These are phyloP conservation scores for Paraglomus brasilianum DNA, from an alignment of 192 early-diverging fungal genomes.

Conservation along the genomic window DNA sequence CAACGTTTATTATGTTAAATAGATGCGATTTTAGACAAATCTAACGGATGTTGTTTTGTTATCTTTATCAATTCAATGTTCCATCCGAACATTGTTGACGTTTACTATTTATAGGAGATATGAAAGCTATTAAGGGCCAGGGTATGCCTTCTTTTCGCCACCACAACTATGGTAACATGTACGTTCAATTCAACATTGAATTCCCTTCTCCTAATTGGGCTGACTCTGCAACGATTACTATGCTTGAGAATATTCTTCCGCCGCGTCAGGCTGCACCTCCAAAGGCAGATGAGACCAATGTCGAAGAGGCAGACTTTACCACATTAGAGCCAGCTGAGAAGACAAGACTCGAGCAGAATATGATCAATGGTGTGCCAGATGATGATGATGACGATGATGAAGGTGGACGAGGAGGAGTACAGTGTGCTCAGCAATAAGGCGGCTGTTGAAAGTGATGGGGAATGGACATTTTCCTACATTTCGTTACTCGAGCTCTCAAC, in stretches of 20 bases:
- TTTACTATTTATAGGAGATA: background rate
- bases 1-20: background rate
- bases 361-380: slow-evolving; percentile 56
- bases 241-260: slow-evolving; percentile 83
- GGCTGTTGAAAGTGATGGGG: background rate
- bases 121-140: slow-evolving; percentile 69
- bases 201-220: slow-evolving; percentile 91
- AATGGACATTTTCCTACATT: background rate
- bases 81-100: background rate
- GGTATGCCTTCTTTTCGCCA: slow-evolving; percentile 95
- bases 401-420: slow-evolving; percentile 72
- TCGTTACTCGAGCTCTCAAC: background rate
- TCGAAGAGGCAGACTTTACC: slow-evolving; percentile 86
- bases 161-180: slow-evolving; percentile 89
- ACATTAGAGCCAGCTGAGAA: slow-evolving; percentile 73
- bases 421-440: slow-evolving; percentile 94
- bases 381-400: slow-evolving; percentile 73
- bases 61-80: background rate
- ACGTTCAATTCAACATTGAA: slow-evolving; percentile 87
- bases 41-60: background rate
- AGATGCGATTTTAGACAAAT: background rate
- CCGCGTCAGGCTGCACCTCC: slow-evolving; percentile 57
- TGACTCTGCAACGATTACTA: slow-evolving; percentile 61
- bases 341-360: slow-evolving; percentile 53
- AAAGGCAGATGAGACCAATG: slow-evolving; percentile 49